Base-by-base conservation (phyloP, 2,329 filamentous ascomycete genomes). In the Colletotrichum shisoi region DNA sequence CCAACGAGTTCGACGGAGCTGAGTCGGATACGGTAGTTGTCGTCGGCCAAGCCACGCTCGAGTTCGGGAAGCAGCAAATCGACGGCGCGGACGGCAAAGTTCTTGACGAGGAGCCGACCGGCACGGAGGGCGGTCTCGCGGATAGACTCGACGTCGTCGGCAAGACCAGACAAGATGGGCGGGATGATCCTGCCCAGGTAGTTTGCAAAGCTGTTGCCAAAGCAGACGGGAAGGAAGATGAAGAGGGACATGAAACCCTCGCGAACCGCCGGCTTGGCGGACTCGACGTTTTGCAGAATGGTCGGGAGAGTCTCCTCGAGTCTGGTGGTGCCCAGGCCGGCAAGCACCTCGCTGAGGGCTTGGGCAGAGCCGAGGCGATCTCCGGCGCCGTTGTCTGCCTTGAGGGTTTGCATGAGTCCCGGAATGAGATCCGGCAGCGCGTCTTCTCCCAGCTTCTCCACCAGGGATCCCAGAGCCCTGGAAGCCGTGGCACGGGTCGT, bases 201-300 rank as follows among this genome's bases (percentile, higher is more conserved):
- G 76, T 93, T 93, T 72, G 95, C 91, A 75, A 99, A 99, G 78
- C 94, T 96, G 84, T 99, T 99, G 74, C 95, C 95, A 74, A 99
- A 99, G 81, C 95, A 99, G 60, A 97, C 95, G 13, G 95, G 95
- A 81, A 99, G 88, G 86, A 97, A 99, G 72, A 99, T 98, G 80
- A 99, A 99, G 46, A 99, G 86, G 8, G 95, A 97, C 95, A 99
- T 99, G 82, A 99, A 99, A 52, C 95, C 95, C 83, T 99, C 95
- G 73, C 95, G 89, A 70, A 99, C 93, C 62, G 93, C 89, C 19
- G 95, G 78, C 79, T 97, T 97, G 72, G 90, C 88, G 73, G 94
- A 98, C 72, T 93, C 89, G 71, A 97, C 94, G 74, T 99, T 99
- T 74, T 98, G 94, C 46, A 99, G 81, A 72, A 99, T 97, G 13